Conservation (phyloP, 345 rosid genomes). For the Citrus glauca region DNA sequence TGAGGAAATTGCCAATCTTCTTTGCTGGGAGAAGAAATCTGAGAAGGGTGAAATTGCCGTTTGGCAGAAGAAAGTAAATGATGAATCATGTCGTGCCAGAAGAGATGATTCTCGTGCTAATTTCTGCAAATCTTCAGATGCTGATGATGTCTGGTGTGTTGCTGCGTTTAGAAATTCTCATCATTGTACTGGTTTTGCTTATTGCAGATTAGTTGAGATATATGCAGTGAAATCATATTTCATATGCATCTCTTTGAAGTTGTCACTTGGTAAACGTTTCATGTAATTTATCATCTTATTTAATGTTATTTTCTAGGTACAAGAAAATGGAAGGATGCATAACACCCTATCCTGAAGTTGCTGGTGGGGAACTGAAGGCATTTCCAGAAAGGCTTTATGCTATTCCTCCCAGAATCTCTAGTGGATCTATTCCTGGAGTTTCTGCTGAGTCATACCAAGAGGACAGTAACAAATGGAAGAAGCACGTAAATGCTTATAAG, state of each 20-base stretch:
- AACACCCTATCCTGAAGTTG: conserved; percentile 81
- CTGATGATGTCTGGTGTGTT: conserved; percentile 87
- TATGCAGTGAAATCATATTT: background rate
- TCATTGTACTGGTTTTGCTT: background rate
- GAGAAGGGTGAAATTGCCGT: conserved; percentile 92
- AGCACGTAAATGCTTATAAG: conserved; percentile 83
- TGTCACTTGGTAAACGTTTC: background rate
- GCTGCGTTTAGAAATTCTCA: conserved; percentile 1
- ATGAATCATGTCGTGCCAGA: conserved; percentile 50
- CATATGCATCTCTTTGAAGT: background rate
- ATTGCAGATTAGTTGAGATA: background rate
- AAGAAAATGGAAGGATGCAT: conserved; percentile 89
- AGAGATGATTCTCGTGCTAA: conserved; percentile 61
- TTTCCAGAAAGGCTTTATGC: conserved; percentile 85
- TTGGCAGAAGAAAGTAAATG: conserved; percentile 84
- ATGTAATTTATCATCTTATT: conserved; percentile 9
- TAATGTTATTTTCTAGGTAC: conserved; percentile 51
- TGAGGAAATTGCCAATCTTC: conserved; percentile 79
- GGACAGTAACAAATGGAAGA: conserved; percentile 76
- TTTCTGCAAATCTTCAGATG: conserved; percentile 69
- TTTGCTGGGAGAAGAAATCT: conserved; percentile 95
- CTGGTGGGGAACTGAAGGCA: conserved; percentile 59
- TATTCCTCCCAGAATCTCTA: conserved; percentile 79
- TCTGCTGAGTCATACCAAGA: conserved; percentile 77
- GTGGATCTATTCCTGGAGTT: conserved; percentile 83